phyloP scores from a whole-genome alignment of 169 alveolate genomes.

The Miamiensis avidus region DNA sequence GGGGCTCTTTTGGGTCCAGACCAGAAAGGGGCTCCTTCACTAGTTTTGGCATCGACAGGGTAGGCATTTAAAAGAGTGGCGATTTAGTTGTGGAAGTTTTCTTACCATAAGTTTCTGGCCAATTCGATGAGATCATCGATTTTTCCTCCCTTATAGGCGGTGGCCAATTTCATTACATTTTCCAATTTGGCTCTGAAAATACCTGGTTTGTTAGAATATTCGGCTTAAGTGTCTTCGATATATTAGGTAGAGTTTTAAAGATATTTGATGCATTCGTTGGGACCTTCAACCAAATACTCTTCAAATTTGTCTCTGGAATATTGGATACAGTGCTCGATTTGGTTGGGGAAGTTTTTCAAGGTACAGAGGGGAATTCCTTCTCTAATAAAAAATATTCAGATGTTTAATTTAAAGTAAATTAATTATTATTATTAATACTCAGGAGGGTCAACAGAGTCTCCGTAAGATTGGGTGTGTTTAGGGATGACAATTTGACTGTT shows the following conservation, averaged over 20 bases:
- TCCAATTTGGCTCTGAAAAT: slow-evolving; percentile 54
- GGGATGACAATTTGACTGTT: slow-evolving; percentile 95
- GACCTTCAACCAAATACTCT: slow-evolving; percentile 94
- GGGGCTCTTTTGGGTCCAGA: slow-evolving; percentile 99
- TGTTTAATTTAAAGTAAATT: slow-evolving; percentile 95
- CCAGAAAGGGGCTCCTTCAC: slow-evolving; percentile 98
- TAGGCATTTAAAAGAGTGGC: slow-evolving; percentile 92
- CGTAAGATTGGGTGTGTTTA: slow-evolving; percentile 95
- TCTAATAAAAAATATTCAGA: too few relatives aligned
- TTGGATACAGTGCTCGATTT: slow-evolving; percentile 98
- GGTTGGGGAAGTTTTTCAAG: slow-evolving; percentile 96
- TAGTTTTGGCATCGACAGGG: slow-evolving; percentile 94
- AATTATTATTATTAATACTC: slow-evolving; percentile 95
- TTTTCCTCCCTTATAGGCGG: slow-evolving; percentile 57
- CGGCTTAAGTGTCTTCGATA: slow-evolving; percentile 38
- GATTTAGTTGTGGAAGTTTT: slow-evolving; percentile 90
- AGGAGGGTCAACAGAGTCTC: slow-evolving; percentile 98
- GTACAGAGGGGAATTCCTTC: slow-evolving; percentile 59
- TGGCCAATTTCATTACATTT: slow-evolving; percentile 58
- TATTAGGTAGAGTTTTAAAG: slow-evolving; percentile 76
- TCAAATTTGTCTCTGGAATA: slow-evolving; percentile 99
- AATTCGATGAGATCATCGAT: slow-evolving; percentile 75
- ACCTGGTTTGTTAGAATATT: slow-evolving; percentile 32
- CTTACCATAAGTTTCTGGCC: slow-evolving; percentile 87
- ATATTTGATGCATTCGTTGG: slow-evolving; percentile 89